phyloP scores from a whole-genome alignment of 1,139 yeast genomes.

The Candida smagusa region DNA sequence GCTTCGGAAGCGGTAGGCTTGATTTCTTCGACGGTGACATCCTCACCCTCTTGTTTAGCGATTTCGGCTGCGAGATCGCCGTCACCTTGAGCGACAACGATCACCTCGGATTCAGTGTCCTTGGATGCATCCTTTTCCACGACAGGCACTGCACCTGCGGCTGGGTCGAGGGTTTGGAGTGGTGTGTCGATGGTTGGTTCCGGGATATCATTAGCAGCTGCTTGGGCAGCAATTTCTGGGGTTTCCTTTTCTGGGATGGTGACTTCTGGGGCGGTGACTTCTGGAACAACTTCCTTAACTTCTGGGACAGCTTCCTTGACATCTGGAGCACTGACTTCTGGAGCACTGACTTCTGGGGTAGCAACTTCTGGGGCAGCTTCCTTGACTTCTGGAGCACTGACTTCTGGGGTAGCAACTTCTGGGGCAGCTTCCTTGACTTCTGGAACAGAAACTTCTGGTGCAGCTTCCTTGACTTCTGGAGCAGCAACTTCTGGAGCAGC shows the following conservation, averaged over 20 bases:
- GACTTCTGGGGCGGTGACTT: conserved; percentile 2
- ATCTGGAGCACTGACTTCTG: conserved; percentile 6
- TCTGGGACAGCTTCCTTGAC: background rate
- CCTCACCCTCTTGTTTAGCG: conserved; percentile 35
- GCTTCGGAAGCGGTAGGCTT: conserved; percentile 40
- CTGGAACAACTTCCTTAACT: background rate
- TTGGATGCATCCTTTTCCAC: background rate
- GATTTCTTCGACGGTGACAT: conserved; percentile 42
- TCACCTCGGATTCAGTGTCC: conserved; percentile 28
- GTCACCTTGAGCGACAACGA: conserved; percentile 39
- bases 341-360: conserved; percentile 3
- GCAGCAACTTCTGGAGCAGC: conserved; percentile 7
- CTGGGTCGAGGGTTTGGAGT: conserved; percentile 6
- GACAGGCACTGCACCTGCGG: conserved; percentile 3
- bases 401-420: conserved; percentile 2
- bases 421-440: conserved; percentile 2
- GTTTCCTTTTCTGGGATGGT: conserved; percentile 1
- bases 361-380: conserved; percentile 3
- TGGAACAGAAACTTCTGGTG: background rate
- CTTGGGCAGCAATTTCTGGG: conserved; percentile 4
- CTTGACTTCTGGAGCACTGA: conserved; percentile 1
- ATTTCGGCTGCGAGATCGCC: conserved; percentile 36
- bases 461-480: background rate
- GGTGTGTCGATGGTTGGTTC: conserved; percentile 10
- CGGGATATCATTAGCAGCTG: conserved; percentile 5